Percentiles rank a stretch among this genome's conserved stretches.
These are phyloP conservation scores for Crassisporium funariophilum DNA, from an alignment of 768 basidiomycete species.

Conservation along the genomic window DNA sequence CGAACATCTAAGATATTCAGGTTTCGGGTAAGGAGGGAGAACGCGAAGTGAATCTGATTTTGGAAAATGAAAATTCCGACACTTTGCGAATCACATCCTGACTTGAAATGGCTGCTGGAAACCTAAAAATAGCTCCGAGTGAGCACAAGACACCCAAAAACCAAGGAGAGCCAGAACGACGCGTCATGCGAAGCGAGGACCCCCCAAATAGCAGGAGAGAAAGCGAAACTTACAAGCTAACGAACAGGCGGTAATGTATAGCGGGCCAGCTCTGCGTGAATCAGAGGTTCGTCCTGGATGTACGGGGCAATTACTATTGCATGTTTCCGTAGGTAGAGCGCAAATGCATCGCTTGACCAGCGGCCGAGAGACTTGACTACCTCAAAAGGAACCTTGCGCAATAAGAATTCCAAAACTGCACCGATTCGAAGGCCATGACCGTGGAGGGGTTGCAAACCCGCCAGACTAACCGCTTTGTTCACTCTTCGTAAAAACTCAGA, in stretches of 20 bases:
- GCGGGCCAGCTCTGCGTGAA: neutral
- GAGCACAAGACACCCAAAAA: too few species aligned
- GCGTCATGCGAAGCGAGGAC: too few species aligned
- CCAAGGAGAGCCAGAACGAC: too few species aligned
- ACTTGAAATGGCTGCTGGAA: too few species aligned
- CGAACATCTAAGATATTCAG: too few species aligned
- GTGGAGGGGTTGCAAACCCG: constrained; percentile 11
- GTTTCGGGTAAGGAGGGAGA: too few species aligned
- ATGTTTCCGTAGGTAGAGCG: constrained; percentile 30
- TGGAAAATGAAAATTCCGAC: too few species aligned
- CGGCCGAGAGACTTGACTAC: constrained; percentile 30
- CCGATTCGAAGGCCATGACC: constrained; percentile 35
- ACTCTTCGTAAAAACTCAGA: constrained; percentile 6
- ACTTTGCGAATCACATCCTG: too few species aligned
- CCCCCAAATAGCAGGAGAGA: neutral
- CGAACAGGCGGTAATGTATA: neutral
- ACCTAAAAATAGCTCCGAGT: too few species aligned
- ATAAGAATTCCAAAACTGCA: constrained; percentile 26
- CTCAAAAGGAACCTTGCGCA: constrained; percentile 22
- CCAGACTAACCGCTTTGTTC: constrained; percentile 2
- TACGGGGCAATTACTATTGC: constrained; percentile 7
- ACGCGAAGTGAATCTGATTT: too few species aligned
- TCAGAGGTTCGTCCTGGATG: constrained; percentile 1
- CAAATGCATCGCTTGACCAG: constrained; percentile 34
- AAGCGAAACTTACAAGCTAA: neutral